Conservation (phyloP, 257 asterid species). For the Orobanche coerulescens region DNA sequence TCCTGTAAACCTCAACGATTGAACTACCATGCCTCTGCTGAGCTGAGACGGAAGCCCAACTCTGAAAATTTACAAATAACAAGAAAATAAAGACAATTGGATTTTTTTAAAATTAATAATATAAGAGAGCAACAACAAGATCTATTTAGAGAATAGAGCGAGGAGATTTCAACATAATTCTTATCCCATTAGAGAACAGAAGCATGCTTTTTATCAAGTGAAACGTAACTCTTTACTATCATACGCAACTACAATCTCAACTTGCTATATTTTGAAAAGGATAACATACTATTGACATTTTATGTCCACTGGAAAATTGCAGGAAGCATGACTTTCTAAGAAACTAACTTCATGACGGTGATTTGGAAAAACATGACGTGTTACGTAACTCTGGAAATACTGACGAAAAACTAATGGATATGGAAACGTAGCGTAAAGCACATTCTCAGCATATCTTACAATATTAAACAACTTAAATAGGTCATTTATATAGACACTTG, state of each 20-base stretch:
- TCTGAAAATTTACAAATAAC: conserved; percentile 41
- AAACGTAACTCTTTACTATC: background rate
- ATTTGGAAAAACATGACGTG: background rate
- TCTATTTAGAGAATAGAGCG: conserved; percentile 16
- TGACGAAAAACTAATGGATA: background rate
- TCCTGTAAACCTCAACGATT: conserved; percentile 93
- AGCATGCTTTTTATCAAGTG: conserved; percentile 5
- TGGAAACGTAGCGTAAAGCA: background rate
- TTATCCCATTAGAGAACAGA: conserved; percentile 11
- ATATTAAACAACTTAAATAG: background rate
- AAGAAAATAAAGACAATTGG: conserved; percentile 10
- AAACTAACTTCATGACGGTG: background rate
- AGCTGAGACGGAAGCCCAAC: conserved; percentile 78
- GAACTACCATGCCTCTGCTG: conserved; percentile 97
- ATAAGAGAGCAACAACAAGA: background rate
- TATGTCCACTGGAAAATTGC: conserved; percentile 6
- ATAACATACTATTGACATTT: background rate
- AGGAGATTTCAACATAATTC: background rate
- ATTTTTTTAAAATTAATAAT: background rate
- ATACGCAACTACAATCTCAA: background rate
- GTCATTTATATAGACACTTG: background rate
- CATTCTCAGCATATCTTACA: background rate
- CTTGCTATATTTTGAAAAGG: conserved; percentile 2
- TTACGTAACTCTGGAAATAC: background rate
- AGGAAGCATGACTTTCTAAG: background rate